Evolutionary conservation across 2,329 filamentous ascomycete genomes (phyloP).

Genomic region (Akanthomyces lecanii): DNA sequence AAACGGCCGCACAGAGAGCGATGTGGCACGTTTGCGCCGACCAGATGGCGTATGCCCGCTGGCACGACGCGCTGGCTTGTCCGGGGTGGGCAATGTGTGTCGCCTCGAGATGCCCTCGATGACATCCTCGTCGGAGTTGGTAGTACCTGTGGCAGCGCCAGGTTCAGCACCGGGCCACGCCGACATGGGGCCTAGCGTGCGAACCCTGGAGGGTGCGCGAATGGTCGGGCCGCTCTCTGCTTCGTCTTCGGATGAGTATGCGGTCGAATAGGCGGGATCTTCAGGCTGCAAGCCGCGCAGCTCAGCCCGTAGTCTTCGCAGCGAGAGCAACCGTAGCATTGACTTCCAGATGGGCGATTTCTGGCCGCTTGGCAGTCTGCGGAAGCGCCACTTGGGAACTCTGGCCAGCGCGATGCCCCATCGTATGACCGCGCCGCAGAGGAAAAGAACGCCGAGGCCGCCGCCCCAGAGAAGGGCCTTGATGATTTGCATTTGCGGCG

Average conservation of each 20-base stretch:
- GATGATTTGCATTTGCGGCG: constrained; percentile 79
- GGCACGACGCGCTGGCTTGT: constrained; percentile 32
- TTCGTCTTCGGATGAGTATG: constrained; percentile 32
- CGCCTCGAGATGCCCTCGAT: constrained; percentile 30
- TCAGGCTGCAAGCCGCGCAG: constrained; percentile 29
- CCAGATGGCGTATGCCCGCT: constrained; percentile 57
- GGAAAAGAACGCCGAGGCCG: constrained; percentile 70
- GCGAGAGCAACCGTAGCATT: constrained; percentile 39
- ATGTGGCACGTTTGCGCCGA: constrained; percentile 60
- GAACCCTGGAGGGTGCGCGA: constrained; percentile 26
- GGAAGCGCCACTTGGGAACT: constrained; percentile 88
- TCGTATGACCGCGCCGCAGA: constrained; percentile 68
- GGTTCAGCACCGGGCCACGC: background rate
- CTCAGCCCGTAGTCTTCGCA: constrained; percentile 44
- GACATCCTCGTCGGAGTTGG: constrained; percentile 21
- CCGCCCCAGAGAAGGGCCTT: constrained; percentile 82
- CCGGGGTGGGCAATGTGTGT: constrained; percentile 50
- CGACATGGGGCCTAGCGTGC: constrained; percentile 24
- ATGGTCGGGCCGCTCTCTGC: constrained; percentile 18
- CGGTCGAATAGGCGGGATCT: constrained; percentile 30
- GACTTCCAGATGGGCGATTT: constrained; percentile 35
- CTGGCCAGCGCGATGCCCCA: constrained; percentile 84
- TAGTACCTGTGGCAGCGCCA: constrained; percentile 19
- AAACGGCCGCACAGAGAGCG: constrained; percentile 65
- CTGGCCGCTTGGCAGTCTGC: constrained; percentile 45